phyloP scores from a whole-genome alignment of 1,284 basidiomycete genomes.

The Salmacisia buchloeana region DNA sequence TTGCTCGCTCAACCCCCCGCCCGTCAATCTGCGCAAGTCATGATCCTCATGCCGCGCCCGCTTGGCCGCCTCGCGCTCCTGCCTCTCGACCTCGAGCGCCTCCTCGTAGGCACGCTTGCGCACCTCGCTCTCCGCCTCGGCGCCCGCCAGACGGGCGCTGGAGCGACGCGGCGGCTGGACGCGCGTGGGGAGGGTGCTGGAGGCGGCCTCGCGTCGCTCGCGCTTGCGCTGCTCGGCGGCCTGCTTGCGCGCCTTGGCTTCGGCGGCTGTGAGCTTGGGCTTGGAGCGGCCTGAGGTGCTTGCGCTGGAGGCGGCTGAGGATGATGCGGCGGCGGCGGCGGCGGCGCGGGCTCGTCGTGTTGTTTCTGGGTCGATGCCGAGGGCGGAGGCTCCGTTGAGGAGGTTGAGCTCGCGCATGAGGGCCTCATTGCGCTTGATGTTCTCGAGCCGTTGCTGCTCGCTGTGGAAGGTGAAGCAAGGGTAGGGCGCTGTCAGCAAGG shows the following conservation, averaged over 20 bases:
- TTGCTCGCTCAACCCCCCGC: conserved; percentile 21
- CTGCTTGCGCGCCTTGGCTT: conserved; percentile 6
- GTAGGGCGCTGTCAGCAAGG: too few relatives aligned
- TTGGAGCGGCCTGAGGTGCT: conserved; percentile 11
- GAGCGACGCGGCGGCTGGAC: conserved; percentile 26
- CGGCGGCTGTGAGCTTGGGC: conserved; percentile 19
- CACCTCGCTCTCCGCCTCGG: conserved; percentile 32
- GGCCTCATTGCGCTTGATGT: conserved; percentile 44
- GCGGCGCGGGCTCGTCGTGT: background rate
- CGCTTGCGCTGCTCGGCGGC: conserved; percentile 17
- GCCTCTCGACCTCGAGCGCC: conserved; percentile 26
- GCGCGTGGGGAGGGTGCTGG: conserved; percentile 15
- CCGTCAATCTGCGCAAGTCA: conserved; percentile 26
- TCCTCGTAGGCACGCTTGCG: conserved; percentile 33
- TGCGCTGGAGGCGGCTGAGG: background rate
- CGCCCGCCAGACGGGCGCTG: conserved; percentile 28
- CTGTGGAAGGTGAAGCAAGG: too few relatives aligned
- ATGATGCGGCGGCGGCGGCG: background rate
- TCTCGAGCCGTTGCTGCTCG: conserved; percentile 41
- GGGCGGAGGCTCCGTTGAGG: conserved; percentile 25
- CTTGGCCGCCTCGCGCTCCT: conserved; percentile 27
- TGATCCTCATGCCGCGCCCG: conserved; percentile 32
- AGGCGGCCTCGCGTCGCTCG: conserved; percentile 1
- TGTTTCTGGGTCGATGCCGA: conserved; percentile 16
- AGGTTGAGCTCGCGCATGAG: conserved; percentile 43